Evolutionary conservation across 495 filamentous ascomycete genomes (phyloP), one percentile per base, ranked within the genome.

Genomic region (Penicillium taxi): DNA sequence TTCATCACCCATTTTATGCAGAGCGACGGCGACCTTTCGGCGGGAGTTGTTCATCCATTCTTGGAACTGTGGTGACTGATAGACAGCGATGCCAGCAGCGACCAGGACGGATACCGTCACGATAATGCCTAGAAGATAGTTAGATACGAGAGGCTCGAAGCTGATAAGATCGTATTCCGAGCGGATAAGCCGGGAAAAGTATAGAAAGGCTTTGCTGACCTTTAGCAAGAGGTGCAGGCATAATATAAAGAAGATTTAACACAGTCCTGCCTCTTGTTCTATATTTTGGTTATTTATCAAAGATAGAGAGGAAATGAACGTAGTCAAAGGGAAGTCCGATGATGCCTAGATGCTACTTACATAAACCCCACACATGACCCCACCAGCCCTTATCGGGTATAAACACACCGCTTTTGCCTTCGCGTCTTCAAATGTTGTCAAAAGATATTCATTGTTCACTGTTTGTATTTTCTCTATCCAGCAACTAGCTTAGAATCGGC

Each of bases 11-110:
- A 90, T 72, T 26, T 73, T 73, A 50, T 89, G 81, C 17, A 94
- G 61, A 11, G 84, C 84, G 40, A 86, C 56, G 23, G 84, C 84
- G 40, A 91, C 78, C 48, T 83, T 84, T 21, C 85, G 77, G 31
- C 86, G 81, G 32, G 83, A 78, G 44, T 78, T 77, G 39, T 82
- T 73, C 33, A 87, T 72, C 67, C 82, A 82, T 63, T 80, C 74
- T 49, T 82, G 77, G 29, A 91, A 70, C 58, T 90, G 80, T 9
- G 84, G 85, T 14, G 77, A 84, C 54, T 91, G 84, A 60, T 94
- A 94, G 37, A 90, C 70, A 24, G 86, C 86, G 36, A 91, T 78
- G 5, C 85, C 84, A 26, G 85, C 84, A 40, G 84, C 85, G 18
- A 86, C 78, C 22, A 86, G 72, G 15, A 88, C 75, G 26, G 81